Conservation (phyloP, 2,329 filamentous ascomycete species). For the Venturia carpophila region DNA sequence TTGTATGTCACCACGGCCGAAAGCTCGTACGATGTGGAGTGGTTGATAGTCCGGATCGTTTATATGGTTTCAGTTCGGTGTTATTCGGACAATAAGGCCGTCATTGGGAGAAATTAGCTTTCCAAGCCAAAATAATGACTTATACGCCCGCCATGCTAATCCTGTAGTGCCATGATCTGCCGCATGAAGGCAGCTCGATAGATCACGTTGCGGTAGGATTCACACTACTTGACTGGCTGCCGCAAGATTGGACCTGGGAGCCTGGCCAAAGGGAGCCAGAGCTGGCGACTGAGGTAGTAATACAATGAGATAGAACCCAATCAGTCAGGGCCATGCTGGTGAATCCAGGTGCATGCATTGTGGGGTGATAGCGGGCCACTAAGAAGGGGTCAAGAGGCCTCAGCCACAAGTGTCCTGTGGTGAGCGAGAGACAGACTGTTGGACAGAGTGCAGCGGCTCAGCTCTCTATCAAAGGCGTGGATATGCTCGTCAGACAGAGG, state of each 20-base stretch:
- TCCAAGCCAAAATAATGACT: too few relatives aligned
- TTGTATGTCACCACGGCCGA: not conserved
- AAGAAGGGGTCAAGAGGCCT: not conserved
- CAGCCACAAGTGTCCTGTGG: not conserved
- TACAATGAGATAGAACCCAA: too few relatives aligned
- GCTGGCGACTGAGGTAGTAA: constrained; percentile 16
- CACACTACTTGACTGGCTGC: constrained; percentile 15
- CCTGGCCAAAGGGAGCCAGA: constrained; percentile 15
- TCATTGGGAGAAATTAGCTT: not conserved
- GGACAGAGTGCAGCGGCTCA: too few relatives aligned
- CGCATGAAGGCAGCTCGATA: not conserved
- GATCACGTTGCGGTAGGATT: constrained; percentile 14
- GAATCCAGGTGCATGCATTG: too few relatives aligned
- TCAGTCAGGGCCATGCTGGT: too few relatives aligned
- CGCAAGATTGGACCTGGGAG: constrained; percentile 18
- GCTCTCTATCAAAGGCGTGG: too few relatives aligned
- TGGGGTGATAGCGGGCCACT: too few relatives aligned
- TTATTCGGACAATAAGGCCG: constrained; percentile 26
- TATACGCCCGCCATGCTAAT: constrained; percentile 18
- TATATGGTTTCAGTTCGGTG: constrained; percentile 23
- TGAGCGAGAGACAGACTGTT: not conserved
- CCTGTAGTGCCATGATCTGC: constrained; percentile 12
- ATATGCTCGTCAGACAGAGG: too few relatives aligned
- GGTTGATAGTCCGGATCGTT: constrained; percentile 14
- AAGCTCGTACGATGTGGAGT: constrained; percentile 18